These are phyloP conservation scores for Gnetum montanum DNA, from an alignment of 75 land plant species.

Conservation along the genomic window DNA sequence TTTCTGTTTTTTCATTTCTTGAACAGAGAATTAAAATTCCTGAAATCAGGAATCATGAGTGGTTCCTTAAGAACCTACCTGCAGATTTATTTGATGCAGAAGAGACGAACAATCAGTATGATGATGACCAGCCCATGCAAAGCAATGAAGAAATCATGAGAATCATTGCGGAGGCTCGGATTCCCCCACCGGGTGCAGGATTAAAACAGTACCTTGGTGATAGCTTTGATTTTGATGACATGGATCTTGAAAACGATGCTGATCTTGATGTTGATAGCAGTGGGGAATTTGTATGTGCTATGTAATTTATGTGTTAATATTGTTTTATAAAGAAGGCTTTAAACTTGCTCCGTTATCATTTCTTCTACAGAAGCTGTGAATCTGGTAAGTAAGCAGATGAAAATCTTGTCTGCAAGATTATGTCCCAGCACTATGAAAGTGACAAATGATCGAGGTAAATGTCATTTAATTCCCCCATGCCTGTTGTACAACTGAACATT, in stretches of 20 bases:
- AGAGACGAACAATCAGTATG: slow-evolving; percentile 26
- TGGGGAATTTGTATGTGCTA: slow-evolving; percentile 74
- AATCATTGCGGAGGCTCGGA: slow-evolving; percentile 71
- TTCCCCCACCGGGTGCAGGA: slow-evolving; percentile 43
- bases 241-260: slow-evolving; percentile 64
- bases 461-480: too few relatives aligned
- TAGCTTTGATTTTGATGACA: slow-evolving; percentile 48
- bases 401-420: too few relatives aligned
- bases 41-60: slow-evolving; percentile 73
- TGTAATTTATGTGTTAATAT: too few relatives aligned
- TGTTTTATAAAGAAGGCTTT: too few relatives aligned
- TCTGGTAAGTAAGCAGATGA: too few relatives aligned
- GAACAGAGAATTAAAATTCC: slow-evolving; percentile 67
- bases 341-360: too few relatives aligned
- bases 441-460: too few relatives aligned
- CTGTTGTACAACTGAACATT: too few relatives aligned
- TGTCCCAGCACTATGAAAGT: too few relatives aligned
- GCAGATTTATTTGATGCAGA: slow-evolving; percentile 60
- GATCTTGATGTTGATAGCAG: slow-evolving; percentile 80
- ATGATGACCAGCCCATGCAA: slow-evolving; percentile 65
- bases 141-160: slow-evolving; percentile 66
- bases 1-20: not conserved
- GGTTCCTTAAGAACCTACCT: slow-evolving; percentile 88
- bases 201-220: slow-evolving; percentile 33
- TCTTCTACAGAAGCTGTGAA: too few relatives aligned